Evolutionary conservation across 2,329 filamentous ascomycete species (phyloP), one percentile per base, ranked within the genome.

Genomic region (Exophiala lecanii-corni): DNA sequence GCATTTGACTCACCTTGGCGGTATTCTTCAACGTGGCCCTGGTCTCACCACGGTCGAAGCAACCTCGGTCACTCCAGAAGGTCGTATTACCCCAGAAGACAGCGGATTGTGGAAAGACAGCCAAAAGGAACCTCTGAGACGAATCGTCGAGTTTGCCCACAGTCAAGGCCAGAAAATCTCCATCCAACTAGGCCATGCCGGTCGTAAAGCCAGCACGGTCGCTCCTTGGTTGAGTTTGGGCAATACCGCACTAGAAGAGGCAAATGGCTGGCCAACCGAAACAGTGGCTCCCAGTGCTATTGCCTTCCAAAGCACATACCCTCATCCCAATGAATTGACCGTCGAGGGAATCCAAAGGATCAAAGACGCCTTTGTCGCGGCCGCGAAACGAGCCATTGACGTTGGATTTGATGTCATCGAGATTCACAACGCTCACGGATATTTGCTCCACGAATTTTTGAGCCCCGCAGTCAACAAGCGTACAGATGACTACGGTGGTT

Each of bases 41-140:
- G 84, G 79, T 2, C 70, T 94, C 13, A 70, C 83, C 36, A 78
- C 89, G 47, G 72, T 89, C 44, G 89, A 95, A 68, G 87, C 89
- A 19, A 89, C 86, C 1, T 72, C 81, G 23, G 84, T 94, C 0
- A 71, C 78, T 7, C 67, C 86, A 4, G 80, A 89, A 54, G 89
- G 89, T 19, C 78, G 89, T 42, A 94, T 94, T 69, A 84, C 85
- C 1, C 87, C 88, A 1, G 74, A 89, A 61, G 86, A 91, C 61
- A 67, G 71, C 9, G 88, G 89, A 1, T 67, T 96, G 6, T 96
- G 89, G 89, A 74, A 84, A 50, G 89, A 95, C 62, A 79, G 75
- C 23, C 89, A 96, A 62, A 82, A 89, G 47, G 82, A 75, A 50
- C 57, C 58, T 2, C 28, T 59, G 23, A 45, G 50, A 31, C 50